Conservation (phyloP, 2,329 filamentous ascomycete genomes). For the Rhinocladiella mackenziei region DNA sequence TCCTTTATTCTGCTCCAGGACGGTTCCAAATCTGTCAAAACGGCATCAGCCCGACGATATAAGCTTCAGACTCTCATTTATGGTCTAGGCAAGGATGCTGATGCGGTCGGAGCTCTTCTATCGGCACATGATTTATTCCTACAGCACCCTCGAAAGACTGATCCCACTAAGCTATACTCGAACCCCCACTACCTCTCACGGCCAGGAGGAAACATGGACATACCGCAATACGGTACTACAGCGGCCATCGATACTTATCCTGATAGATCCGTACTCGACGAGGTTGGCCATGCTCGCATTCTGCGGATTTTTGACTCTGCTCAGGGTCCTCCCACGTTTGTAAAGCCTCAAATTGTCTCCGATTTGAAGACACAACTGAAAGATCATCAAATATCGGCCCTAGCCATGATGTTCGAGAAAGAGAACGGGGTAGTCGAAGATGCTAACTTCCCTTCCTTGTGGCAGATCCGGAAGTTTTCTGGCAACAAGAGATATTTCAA, state of each 20-base stretch:
- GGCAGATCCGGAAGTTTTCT: conserved; percentile 16
- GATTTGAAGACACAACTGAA: not conserved
- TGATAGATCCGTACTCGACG: conserved; percentile 3
- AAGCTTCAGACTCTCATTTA: no score
- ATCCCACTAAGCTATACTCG: conserved; percentile 1
- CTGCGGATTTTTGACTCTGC: conserved; percentile 8
- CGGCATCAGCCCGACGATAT: no score
- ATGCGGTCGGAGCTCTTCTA: no score
- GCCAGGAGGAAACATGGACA: conserved; percentile 4
- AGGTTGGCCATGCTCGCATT: conserved; percentile 1
- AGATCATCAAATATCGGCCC: conserved; percentile 31
- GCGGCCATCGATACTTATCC: no score
- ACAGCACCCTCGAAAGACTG: not conserved
- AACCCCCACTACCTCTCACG: conserved; percentile 15
- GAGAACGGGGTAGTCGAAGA: conserved; percentile 26
- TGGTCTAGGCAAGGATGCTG: no score
- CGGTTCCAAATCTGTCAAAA: no score
- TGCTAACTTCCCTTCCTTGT: conserved; percentile 30
- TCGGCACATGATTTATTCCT: conserved; percentile 1
- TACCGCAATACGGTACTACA: not conserved
- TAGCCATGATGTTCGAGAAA: conserved; percentile 35
- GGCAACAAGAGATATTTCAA: conserved; percentile 3
- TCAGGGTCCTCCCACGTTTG: conserved; percentile 1
- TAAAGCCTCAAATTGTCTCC: not conserved
- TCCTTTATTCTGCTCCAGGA: no score